Evolutionary conservation across 2,329 filamentous ascomycete species (phyloP).

Genomic region (Hortaea werneckii): DNA sequence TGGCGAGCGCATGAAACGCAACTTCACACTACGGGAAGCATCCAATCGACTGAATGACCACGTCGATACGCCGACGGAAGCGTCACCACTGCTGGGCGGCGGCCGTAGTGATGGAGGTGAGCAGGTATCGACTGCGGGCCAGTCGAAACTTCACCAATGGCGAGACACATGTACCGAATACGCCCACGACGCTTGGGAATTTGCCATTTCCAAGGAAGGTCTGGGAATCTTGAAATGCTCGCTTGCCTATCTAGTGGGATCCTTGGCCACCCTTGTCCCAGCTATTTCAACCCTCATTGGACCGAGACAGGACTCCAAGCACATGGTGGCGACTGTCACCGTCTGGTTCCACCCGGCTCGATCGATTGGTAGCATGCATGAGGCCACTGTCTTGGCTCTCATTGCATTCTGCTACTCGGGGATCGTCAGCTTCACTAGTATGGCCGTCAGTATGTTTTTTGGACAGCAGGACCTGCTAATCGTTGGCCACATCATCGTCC

Average conservation of each 20-base stretch:
- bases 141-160: not conserved
- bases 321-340: constrained; percentile 84
- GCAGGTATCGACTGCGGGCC: not conserved
- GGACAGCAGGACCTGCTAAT: constrained; percentile 56
- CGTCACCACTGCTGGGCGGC: constrained; percentile 24
- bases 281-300: constrained; percentile 65
- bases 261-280: constrained; percentile 73
- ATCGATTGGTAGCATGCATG: constrained; percentile 78
- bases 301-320: constrained; percentile 71
- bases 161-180: not conserved
- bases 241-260: constrained; percentile 77
- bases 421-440: constrained; percentile 68
- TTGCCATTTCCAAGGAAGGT: constrained; percentile 61
- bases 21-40: constrained; percentile 60
- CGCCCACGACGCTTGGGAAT: constrained; percentile 28
- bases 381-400: constrained; percentile 67
- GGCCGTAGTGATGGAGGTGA: not conserved
- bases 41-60: constrained; percentile 29
- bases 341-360: constrained; percentile 91
- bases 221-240: constrained; percentile 83
- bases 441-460: constrained; percentile 78
- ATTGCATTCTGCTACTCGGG: constrained; percentile 71
- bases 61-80: constrained; percentile 28
- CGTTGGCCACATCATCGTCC: constrained; percentile 67
- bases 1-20: constrained; percentile 70